Conservation (phyloP, 805 yeast genomes). For the Alloascoidea africana region DNA sequence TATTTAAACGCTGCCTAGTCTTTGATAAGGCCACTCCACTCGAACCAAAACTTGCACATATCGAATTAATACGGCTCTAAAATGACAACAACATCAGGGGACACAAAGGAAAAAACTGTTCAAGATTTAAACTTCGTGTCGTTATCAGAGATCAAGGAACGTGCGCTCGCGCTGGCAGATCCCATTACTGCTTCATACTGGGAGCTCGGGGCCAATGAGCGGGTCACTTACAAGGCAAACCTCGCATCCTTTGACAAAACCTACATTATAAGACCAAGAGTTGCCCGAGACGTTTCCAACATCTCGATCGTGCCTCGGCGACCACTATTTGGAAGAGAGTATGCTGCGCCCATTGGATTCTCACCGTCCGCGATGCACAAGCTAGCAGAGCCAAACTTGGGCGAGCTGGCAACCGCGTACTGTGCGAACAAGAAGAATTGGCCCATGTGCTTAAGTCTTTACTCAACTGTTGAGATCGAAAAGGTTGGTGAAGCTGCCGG, state of each 20-base stretch:
- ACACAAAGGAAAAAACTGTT: too few relatives aligned
- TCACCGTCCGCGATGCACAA: slow-evolving; percentile 20
- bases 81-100: too few relatives aligned
- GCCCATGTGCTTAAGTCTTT: slow-evolving; percentile 16
- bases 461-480: slow-evolving; percentile 12
- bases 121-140: background rate
- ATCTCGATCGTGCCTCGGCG: slow-evolving; percentile 11
- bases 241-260: slow-evolving; percentile 11
- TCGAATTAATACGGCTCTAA: too few relatives aligned
- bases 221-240: slow-evolving; percentile 14
- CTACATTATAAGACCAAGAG: slow-evolving; percentile 15
- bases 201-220: slow-evolving; percentile 16
- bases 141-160: background rate
- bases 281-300: slow-evolving; percentile 14
- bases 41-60: too few relatives aligned
- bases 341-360: slow-evolving; percentile 16
- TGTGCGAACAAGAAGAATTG: slow-evolving; percentile 15
- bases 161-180: background rate
- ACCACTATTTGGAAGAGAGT: slow-evolving; percentile 13
- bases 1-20: too few relatives aligned
- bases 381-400: slow-evolving; percentile 16
- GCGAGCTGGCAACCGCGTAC: slow-evolving; percentile 18
- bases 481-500: slow-evolving; percentile 14
- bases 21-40: too few relatives aligned
- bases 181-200: slow-evolving; percentile 8